These are phyloP conservation scores for Fusarium sp. DNA, from an alignment of 2,329 filamentous ascomycete genomes.

Conservation along the genomic window DNA sequence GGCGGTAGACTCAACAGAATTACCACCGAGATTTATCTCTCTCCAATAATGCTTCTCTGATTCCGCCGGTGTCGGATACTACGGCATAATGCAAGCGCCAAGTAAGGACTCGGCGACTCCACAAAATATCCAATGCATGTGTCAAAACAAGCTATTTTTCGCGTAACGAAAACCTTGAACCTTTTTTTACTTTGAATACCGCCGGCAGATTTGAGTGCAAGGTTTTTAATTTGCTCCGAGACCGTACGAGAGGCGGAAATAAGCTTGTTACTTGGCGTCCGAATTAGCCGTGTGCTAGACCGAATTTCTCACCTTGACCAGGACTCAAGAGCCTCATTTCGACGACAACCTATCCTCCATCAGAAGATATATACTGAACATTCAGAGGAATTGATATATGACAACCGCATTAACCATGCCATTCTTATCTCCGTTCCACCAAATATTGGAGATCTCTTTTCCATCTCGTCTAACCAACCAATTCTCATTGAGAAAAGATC, in stretches of 20 bases:
- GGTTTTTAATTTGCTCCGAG: neutral
- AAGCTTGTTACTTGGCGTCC: constrained; percentile 27
- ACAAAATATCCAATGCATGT: constrained; percentile 28
- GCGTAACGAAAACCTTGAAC: constrained; percentile 33
- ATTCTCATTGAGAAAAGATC: constrained; percentile 30
- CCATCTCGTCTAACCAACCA: neutral
- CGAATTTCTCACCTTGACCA: neutral
- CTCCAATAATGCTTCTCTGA: constrained; percentile 16
- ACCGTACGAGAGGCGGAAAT: constrained; percentile 8
- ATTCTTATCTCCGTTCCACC: constrained; percentile 16
- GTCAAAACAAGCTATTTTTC: constrained; percentile 37
- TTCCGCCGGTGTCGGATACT: constrained; percentile 26
- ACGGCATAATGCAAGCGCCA: constrained; percentile 5
- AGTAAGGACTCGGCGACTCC: constrained; percentile 21
- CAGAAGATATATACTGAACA: neutral
- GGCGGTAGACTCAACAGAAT: constrained; percentile 1
- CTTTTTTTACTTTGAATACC: neutral
- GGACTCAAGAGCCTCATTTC: constrained; percentile 15
- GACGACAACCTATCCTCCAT: neutral
- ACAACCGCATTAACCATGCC: neutral
- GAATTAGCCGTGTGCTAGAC: constrained; percentile 16
- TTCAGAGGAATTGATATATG: neutral
- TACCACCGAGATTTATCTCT: constrained; percentile 1
- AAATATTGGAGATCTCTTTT: neutral
- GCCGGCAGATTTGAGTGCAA: neutral